These are phyloP conservation scores for Hanseniaspora uvarum DNA, from an alignment of 1,139 yeast species.

Conservation along the genomic window DNA sequence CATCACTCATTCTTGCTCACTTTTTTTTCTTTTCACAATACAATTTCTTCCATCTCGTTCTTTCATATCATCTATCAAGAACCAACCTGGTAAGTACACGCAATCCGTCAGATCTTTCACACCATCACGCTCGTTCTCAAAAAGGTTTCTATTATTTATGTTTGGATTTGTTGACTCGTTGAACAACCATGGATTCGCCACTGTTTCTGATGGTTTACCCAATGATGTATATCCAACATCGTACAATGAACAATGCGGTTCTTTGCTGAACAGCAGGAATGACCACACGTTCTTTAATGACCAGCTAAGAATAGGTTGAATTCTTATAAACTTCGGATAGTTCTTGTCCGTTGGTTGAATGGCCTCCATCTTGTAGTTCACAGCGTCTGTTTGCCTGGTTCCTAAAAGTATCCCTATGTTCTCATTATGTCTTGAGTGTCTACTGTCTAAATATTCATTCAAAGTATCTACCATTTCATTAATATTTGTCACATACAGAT, in stretches of 20 bases:
- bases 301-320: slow-evolving; percentile 33
- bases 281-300: slow-evolving; percentile 30
- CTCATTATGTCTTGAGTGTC: slow-evolving; percentile 7
- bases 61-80: slow-evolving; percentile 25
- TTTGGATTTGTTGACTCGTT: background rate
- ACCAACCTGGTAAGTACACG: slow-evolving; percentile 30
- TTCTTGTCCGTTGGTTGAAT: slow-evolving; percentile 30
- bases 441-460: slow-evolving; percentile 22
- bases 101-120: background rate
- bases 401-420: slow-evolving; percentile 26
- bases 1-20: slow-evolving; percentile 1
- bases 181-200: slow-evolving; percentile 26
- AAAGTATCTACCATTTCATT: slow-evolving; percentile 29
- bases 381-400: slow-evolving; percentile 30
- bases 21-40: background rate
- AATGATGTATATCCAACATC: slow-evolving; percentile 30
- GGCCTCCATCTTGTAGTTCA: slow-evolving; percentile 21
- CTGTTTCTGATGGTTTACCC: slow-evolving; percentile 27
- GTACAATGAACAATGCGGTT: slow-evolving; percentile 31
- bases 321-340: slow-evolving; percentile 30
- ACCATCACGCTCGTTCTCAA: background rate
- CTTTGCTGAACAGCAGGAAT: slow-evolving; percentile 28
- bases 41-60: slow-evolving; percentile 30
- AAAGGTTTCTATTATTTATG: background rate
- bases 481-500: slow-evolving; percentile 24